Base-by-base conservation (phyloP, 805 yeast species). In the Schizosaccharomyces cryophilus region DNA sequence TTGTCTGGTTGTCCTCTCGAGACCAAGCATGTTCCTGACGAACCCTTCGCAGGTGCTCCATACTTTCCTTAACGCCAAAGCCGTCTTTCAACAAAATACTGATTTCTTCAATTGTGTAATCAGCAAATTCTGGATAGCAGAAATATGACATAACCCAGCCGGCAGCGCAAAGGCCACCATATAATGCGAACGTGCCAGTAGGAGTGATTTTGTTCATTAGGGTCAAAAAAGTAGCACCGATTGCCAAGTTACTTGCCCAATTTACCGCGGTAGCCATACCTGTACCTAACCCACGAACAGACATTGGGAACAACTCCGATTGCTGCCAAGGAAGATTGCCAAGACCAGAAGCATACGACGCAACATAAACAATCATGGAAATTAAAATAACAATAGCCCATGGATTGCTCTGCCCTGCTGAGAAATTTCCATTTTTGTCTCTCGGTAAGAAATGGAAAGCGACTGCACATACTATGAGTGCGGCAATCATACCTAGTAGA, bases 291-390 rank as follows among this genome's bases (percentile, higher is more conserved):
- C 95, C 95, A 70, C 98, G 81, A 42, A 90, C 96, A 64, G 82
- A 80, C 76, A 89, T 95, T 42, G 96, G 93, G 74, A 93, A 88
- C 68, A 90, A 75, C 73, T 90, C 98, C 62, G 90, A 84, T 69
- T 93, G 96, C 70, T 90, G 95, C 98, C 98, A 90, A 62, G 97
- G 96, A 61, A 87, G 93, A 71, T 90, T 89, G 73, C 98, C 98
- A 66, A 89, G 86, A 66, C 97, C 97, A 65, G 87, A 75, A 59
- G 96, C 95, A 70, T 89, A 90, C 61, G 84, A 81, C 2, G 95
- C 96, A 58, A 89, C 96, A 69, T 76, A 93, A 51, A 81, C 70
- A 64, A 90, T 87, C 86, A 89, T 88, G 61, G 87, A 82, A 47
- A 88, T 77, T 64, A 93, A 84, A 61, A 90, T 81, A 17, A 89